Evolutionary conservation across 179 eudicot genomes (phyloP).

Genomic region (Silene noctiflora): DNA sequence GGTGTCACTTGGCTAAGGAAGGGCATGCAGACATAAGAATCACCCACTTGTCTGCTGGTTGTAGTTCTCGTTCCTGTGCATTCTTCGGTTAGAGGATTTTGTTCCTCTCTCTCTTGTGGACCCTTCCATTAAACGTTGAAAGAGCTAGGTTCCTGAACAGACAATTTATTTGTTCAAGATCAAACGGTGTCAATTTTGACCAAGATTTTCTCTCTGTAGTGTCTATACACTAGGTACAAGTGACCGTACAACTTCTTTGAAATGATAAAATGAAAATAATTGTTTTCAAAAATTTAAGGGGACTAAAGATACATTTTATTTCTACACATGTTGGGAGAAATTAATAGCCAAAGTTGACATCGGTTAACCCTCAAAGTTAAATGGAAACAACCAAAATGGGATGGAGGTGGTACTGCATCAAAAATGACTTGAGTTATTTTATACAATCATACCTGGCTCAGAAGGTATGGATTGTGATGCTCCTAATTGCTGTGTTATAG

Average conservation of each 20-base stretch:
- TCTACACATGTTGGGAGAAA: no score
- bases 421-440: no score
- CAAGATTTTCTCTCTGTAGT: background rate
- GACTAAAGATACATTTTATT: background rate
- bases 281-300: background rate
- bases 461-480: no score
- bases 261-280: no score
- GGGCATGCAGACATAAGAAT: slow-evolving; percentile 3
- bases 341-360: background rate
- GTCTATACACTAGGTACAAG: background rate
- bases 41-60: background rate
- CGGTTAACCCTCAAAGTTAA: background rate
- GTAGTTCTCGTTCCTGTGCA: background rate
- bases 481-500: no score
- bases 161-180: background rate
- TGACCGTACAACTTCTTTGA: no score
- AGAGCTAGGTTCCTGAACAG: background rate
- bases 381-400: background rate
- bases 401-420: background rate
- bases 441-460: no score
- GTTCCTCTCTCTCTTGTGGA: no score
- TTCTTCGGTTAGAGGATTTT: no score
- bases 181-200: background rate
- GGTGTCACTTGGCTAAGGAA: no score
- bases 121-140: no score